phyloP scores from a whole-genome alignment of 2,329 filamentous ascomycete genomes.

The Kalaharituber pfeilii region DNA sequence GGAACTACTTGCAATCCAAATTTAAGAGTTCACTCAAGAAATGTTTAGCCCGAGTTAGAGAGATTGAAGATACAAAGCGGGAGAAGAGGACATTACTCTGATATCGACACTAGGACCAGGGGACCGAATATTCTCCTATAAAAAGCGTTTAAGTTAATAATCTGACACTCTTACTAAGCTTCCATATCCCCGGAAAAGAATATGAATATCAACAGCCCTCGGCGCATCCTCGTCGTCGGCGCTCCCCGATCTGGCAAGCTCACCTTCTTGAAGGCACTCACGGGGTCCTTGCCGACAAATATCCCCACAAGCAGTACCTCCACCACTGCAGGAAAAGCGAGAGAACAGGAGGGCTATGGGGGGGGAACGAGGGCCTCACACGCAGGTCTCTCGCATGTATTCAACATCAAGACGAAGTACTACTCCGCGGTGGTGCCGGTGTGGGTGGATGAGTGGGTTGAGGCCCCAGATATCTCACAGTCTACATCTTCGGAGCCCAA shows the following conservation, averaged over 20 bases:
- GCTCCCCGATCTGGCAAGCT: constrained; percentile 19
- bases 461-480: too few relatives aligned
- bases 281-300: constrained; percentile 4
- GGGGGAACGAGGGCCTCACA: constrained; percentile 28
- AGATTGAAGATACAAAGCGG: too few relatives aligned
- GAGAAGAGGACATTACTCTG: too few relatives aligned
- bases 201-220: constrained; percentile 3
- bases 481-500: too few relatives aligned
- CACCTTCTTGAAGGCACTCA: constrained; percentile 16
- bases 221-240: constrained; percentile 22
- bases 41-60: too few relatives aligned
- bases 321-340: neutral
- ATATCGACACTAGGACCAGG: too few relatives aligned
- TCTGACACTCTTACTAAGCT: too few relatives aligned
- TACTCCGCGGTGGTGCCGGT: constrained; percentile 44
- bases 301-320: neutral
- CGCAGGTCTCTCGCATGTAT: constrained; percentile 42
- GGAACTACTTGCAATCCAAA: too few relatives aligned
- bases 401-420: constrained; percentile 41
- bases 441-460: constrained; percentile 45
- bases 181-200: too few relatives aligned
- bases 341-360: neutral
- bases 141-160: too few relatives aligned
- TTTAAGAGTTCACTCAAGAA: too few relatives aligned
- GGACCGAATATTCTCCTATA: too few relatives aligned